Percentiles rank a stretch among this genome's conserved stretches.
phyloP scores from a whole-genome alignment of 2,329 filamentous ascomycete genomes.

The Aspergillus aculeatus region DNA sequence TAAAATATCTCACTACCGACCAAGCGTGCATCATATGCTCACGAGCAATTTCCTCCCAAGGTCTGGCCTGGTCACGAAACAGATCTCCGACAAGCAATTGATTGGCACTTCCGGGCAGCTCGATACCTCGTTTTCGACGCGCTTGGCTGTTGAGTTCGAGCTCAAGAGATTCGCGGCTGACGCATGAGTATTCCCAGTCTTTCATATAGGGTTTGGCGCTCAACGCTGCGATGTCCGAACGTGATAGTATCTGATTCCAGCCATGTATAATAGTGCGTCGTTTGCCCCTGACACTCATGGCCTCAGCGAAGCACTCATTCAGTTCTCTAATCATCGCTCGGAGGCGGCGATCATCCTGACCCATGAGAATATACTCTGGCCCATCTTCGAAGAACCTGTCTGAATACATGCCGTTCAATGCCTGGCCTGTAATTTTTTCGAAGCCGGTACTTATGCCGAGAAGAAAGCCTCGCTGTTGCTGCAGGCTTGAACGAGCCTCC shows the following conservation, averaged over 20 bases:
- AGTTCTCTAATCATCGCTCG: slow-evolving; percentile 27
- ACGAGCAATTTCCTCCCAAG: slow-evolving; percentile 33
- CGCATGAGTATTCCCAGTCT: no score
- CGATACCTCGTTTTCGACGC: slow-evolving; percentile 29
- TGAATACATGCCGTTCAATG: slow-evolving; percentile 42
- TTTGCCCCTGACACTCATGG: slow-evolving; percentile 21
- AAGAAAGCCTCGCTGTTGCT: slow-evolving; percentile 28
- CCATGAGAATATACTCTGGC: slow-evolving; percentile 8
- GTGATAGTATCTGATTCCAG: background rate
- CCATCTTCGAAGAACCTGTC: slow-evolving; percentile 42
- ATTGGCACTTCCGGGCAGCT: slow-evolving; percentile 37
- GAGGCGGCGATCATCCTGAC: slow-evolving; percentile 25
- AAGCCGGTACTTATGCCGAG: slow-evolving; percentile 40
- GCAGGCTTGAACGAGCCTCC: slow-evolving; percentile 21
- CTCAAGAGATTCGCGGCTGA: background rate
- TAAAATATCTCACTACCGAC: slow-evolving; percentile 21
- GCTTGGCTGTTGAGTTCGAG: slow-evolving; percentile 27
- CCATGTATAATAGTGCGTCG: slow-evolving; percentile 14
- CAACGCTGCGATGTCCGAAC: background rate
- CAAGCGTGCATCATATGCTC: slow-evolving; percentile 27
- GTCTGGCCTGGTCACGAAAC: slow-evolving; percentile 35
- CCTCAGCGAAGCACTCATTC: slow-evolving; percentile 29
- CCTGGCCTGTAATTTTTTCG: slow-evolving; percentile 38
- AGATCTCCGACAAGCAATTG: slow-evolving; percentile 32
- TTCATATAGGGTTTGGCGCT: slow-evolving; percentile 7